Percentiles rank a stretch among this genome's conserved stretches.
Conservation (phyloP, 139 green algal genomes). For the Chlamydomonas eustigma region DNA sequence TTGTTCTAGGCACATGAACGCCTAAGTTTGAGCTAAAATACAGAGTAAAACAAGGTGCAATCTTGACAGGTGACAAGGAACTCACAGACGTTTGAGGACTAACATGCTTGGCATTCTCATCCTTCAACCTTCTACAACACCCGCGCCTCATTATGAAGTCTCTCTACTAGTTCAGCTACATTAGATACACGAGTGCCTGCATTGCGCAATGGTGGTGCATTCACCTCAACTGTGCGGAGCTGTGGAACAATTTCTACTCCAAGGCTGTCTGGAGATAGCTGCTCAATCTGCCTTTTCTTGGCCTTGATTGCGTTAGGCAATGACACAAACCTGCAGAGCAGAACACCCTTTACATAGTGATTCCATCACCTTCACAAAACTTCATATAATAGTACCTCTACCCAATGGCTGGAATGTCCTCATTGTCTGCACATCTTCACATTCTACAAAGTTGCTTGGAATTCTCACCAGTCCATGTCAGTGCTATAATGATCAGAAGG, state of each 20-base stretch:
- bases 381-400: too few relatives aligned
- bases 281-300: slow-evolving; percentile 85
- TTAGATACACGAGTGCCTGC: neutral
- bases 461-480: too few relatives aligned
- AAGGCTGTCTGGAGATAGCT: neutral
- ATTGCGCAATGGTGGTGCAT: neutral
- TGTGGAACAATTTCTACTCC: slow-evolving; percentile 1
- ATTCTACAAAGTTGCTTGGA: too few relatives aligned
- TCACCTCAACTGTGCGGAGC: slow-evolving; percentile 4
- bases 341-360: too few relatives aligned
- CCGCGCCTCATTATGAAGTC: neutral
- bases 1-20: neutral
- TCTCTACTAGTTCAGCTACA: slow-evolving; percentile 10
- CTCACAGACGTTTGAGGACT: too few relatives aligned
- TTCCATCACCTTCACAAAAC: too few relatives aligned
- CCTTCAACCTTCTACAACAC: neutral
- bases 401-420: too few relatives aligned
- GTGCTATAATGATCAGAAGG: too few relatives aligned
- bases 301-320: slow-evolving; percentile 92
- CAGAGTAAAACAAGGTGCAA: neutral
- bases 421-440: too few relatives aligned
- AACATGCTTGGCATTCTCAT: too few relatives aligned
- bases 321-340: slow-evolving; percentile 85
- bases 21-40: neutral
- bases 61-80: too few relatives aligned